phyloP scores from a whole-genome alignment of 805 yeast genomes.

The Zygosaccharomyces lentus region DNA sequence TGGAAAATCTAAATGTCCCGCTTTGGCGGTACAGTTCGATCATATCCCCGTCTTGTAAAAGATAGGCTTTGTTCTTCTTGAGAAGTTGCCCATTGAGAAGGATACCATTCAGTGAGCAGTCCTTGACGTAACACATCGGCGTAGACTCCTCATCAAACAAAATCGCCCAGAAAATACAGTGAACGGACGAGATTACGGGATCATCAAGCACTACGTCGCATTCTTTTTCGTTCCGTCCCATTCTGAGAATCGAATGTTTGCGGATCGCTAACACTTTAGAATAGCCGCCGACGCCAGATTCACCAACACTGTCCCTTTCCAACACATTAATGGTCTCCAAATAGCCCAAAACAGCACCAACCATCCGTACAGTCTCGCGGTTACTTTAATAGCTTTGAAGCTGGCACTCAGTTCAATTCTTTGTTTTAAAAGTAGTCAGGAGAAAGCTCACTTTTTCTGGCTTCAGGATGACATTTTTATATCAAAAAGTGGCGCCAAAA shows the following conservation, averaged over 20 bases:
- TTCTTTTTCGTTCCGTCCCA: constrained; percentile 42
- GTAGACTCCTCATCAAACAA: constrained; percentile 46
- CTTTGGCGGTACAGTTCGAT: constrained; percentile 34
- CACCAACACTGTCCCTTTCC: constrained; percentile 3
- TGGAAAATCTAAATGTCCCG: constrained; percentile 9
- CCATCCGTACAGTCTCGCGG: not conserved
- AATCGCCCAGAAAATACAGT: constrained; percentile 46
- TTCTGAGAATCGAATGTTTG: constrained; percentile 36
- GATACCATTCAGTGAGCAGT: constrained; percentile 50
- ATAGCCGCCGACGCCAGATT: constrained; percentile 13
- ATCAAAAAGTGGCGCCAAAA: not conserved
- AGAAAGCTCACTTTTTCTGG: not conserved
- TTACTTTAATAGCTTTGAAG: not conserved
- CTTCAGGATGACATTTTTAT: not conserved
- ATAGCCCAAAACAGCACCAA: constrained; percentile 16
- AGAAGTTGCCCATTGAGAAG: constrained; percentile 38
- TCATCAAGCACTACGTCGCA: constrained; percentile 36
- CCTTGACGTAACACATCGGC: constrained; percentile 48
- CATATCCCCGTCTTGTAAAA: constrained; percentile 40
- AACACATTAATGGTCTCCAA: constrained; percentile 17
- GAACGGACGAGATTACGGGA: constrained; percentile 43
- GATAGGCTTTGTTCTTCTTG: constrained; percentile 32
- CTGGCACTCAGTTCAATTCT: not conserved
- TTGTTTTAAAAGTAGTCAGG: not conserved
- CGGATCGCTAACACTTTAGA: constrained; percentile 11